Base-by-base conservation (phyloP, 2,329 filamentous ascomycete species). In the Neurospora sp. region DNA sequence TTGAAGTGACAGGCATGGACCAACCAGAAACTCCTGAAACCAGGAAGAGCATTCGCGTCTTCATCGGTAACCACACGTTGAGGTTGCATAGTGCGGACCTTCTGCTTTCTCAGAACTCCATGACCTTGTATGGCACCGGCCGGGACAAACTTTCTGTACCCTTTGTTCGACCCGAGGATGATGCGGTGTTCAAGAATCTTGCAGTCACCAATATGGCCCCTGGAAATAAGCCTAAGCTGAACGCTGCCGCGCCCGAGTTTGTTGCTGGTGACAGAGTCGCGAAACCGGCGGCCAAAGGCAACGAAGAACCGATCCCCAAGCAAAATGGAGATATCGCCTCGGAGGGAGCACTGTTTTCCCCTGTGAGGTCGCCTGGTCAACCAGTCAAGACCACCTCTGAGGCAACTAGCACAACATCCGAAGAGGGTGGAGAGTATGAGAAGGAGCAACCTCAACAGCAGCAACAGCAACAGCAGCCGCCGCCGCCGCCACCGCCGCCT, bases 111-210 rank as follows among this genome's bases (percentile, higher is more conserved):
- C 92, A 94, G 73, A 97, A 97, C 77, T 91, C 91, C 73, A 88
- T 99, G 83, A 91, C 91, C 0, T 83, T 98, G 37, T 94, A 93
- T 74, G 92, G 96, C 74, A 91, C 93, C 77, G 92, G 97, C 70
- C 87, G 91, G 66, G 93, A 92, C 78, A 96, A 95, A 76, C 83
- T 98, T 12, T 93, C 92, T 17, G 90, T 99, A 40, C 96, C 96
- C 2, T 91, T 99, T 74, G 93, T 97, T 52, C 89, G 96, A 37
- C 96, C 96, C 0, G 96, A 98, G 79, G 91, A 97, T 75, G 93
- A 97, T 70, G 84, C 83, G 3, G 81, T 88, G 0, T 98, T 96
- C 82, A 96, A 91, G 75, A 87, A 89, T 74, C 85, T 98, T 67
- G 88, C 83, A 75, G 93, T 91, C 1, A 84, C 84, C 57, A 86